Conservation (phyloP, 305 asterid species). For the Striga hermonthica region DNA sequence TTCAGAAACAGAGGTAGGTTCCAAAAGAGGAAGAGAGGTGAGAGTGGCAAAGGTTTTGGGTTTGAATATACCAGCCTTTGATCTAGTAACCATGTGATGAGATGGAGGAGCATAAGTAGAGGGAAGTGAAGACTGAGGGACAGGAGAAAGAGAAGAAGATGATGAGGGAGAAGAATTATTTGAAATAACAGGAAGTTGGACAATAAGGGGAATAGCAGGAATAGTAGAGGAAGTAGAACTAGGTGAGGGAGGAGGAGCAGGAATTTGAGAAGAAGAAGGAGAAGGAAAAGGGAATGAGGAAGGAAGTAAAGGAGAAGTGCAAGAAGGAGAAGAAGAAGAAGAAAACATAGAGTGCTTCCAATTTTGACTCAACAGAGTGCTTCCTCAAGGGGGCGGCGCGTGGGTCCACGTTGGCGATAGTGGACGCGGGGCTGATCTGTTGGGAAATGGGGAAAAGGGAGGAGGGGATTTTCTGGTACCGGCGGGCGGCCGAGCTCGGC, state of each 20-base stretch:
- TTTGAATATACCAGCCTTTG: no score
- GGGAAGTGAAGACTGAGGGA: no score
- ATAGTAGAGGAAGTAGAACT: neutral
- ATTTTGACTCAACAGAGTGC: no score
- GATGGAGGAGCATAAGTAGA: neutral
- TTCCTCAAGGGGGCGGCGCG: conserved; percentile 83
- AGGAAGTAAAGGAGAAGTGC: neutral
- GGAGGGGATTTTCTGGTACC: conserved; percentile 56
- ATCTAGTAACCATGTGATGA: no score
- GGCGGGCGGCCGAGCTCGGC: conserved; percentile 76
- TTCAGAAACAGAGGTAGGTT: neutral
- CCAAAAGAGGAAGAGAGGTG: neutral
- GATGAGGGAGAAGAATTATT: no score
- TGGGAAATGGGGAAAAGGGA: conserved; percentile 79
- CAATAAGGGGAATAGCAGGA: no score
- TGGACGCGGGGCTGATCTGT: conserved; percentile 74
- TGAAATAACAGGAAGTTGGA: no score
- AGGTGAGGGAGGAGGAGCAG: neutral
- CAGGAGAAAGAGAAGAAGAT: no score
- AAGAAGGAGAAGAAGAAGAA: neutral
- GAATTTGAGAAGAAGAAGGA: no score
- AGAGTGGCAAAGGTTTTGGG: no score
- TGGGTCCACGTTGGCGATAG: conserved; percentile 91
- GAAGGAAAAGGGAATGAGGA: neutral
- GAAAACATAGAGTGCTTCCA: neutral